phyloP scores from a whole-genome alignment of 2,329 filamentous ascomycete genomes.

The Fusarium robinianum region DNA sequence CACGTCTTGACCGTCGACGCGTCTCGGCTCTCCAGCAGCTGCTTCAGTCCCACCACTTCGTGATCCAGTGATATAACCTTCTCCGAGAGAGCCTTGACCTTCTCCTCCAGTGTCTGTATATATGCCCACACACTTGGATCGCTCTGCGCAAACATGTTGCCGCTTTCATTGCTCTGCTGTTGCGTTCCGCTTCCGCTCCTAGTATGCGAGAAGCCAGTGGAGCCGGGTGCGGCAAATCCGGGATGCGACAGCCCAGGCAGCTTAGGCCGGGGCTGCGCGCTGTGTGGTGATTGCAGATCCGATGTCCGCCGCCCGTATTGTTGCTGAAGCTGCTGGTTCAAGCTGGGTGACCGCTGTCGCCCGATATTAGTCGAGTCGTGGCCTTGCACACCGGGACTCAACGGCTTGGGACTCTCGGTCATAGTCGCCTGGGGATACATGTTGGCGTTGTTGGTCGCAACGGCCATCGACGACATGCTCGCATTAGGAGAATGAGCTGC shows the following conservation, averaged over 20 bases:
- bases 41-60: constrained; percentile 42
- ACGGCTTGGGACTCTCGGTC: constrained; percentile 85
- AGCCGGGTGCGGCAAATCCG: constrained; percentile 40
- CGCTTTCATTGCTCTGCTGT: constrained; percentile 61
- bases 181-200: constrained; percentile 55
- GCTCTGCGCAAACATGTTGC: constrained; percentile 67
- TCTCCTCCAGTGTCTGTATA: constrained; percentile 70
- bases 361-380: constrained; percentile 56
- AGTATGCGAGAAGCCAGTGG: constrained; percentile 39
- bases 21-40: constrained; percentile 42
- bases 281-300: constrained; percentile 59
- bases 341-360: constrained; percentile 67
- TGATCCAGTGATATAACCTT: constrained; percentile 42
- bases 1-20: constrained; percentile 31
- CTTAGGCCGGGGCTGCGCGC: constrained; percentile 47
- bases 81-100: constrained; percentile 44
- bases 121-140: constrained; percentile 73
- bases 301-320: constrained; percentile 59
- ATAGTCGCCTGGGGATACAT: constrained; percentile 75
- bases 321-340: constrained; percentile 68
- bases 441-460: constrained; percentile 53
- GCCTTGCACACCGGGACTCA: constrained; percentile 66
- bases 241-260: constrained; percentile 45
- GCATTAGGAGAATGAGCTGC: constrained; percentile 55
- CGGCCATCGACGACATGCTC: constrained; percentile 54